Evolutionary conservation across 2,329 filamentous ascomycete genomes (phyloP), one percentile per base, ranked within the genome.

Genomic region (Epichloe aotearoae): DNA sequence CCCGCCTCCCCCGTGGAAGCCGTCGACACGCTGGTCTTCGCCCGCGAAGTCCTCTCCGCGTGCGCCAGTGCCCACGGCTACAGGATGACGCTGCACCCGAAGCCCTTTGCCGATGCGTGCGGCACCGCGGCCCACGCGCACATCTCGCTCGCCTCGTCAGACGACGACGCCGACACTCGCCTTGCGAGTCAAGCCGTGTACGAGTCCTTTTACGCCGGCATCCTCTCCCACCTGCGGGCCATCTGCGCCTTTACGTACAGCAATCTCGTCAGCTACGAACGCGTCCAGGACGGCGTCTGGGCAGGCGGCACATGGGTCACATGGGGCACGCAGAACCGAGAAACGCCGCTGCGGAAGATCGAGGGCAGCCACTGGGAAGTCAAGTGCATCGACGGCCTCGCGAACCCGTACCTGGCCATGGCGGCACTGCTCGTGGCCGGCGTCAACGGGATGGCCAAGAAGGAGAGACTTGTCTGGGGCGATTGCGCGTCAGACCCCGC

Each of bases 311-410:
- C 81, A 7, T 90, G 83, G 82, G 77, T 90, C 0, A 70, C 83
- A 0, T 94, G 86, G 87, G 88, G 88, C 12, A 85, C 80, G 4
- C 82, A 93, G 66, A 93, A 93, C 64, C 80, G 85, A 17, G 86
- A 91, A 68, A 73, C 80, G 4, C 83, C 87, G 0, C 70, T 94
- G 10, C 77, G 87, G 12, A 82, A 84, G 62, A 76, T 88, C 46
- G 69, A 70, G 3, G 69, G 64, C 2, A 80, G 79, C 19, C 83
- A 88, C 60, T 94, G 86, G 84, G 88, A 94, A 66, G 58, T 94
- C 20, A 84, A 88, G 60, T 80, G 77, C 50, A 61, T 91, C n/a
- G 88, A 94, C 59, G 88, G 87, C 0, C 66, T 88, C 17, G 84
- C 86, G 3, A 94, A 94, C 61, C 78, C 82, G 50, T 94, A 93